Evolutionary conservation across 257 asterid genomes (phyloP).

Genomic region (Anisodus tanguticus): DNA sequence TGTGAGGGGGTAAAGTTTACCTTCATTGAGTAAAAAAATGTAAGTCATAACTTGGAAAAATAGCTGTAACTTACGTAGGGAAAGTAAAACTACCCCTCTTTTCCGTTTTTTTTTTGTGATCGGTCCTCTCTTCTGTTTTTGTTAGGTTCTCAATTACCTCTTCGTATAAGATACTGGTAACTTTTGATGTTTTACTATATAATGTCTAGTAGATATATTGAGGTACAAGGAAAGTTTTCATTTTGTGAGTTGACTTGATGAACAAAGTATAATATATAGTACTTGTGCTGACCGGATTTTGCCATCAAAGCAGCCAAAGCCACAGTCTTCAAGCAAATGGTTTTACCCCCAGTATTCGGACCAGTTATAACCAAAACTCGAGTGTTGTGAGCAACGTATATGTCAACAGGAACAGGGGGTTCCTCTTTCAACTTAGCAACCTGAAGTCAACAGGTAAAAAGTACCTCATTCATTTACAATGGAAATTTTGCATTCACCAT

Average conservation of each 20-base stretch:
- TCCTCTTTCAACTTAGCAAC: conserved; percentile 67
- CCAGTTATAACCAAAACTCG: conserved; percentile 88
- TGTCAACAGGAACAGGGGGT: conserved; percentile 83
- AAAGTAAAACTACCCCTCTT: not conserved
- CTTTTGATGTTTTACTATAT: conserved; percentile 9
- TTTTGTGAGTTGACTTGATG: conserved; percentile 17
- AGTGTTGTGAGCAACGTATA: conserved; percentile 60
- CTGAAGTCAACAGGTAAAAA: conserved; percentile 51
- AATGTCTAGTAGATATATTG: conserved; percentile 5
- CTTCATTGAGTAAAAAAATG: not conserved
- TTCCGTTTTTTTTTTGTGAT: not conserved
- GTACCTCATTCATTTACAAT: conserved; percentile 23
- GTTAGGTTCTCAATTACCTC: not conserved
- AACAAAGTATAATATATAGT: conserved; percentile 18
- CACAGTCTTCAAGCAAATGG: conserved; percentile 91
- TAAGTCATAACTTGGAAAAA: not conserved
- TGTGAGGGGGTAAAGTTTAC: not conserved
- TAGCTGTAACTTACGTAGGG: not conserved
- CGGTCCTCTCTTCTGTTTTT: not conserved
- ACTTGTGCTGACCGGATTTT: conserved; percentile 70
- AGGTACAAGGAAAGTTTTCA: not conserved
- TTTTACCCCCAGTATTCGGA: conserved; percentile 99
- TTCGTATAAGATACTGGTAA: not conserved
- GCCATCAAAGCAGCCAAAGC: conserved; percentile 99
- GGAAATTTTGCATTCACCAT: conserved; percentile 20